These are phyloP conservation scores for Tetrapyrgos nigripes DNA, from an alignment of 1,284 basidiomycete genomes.

Conservation along the genomic window DNA sequence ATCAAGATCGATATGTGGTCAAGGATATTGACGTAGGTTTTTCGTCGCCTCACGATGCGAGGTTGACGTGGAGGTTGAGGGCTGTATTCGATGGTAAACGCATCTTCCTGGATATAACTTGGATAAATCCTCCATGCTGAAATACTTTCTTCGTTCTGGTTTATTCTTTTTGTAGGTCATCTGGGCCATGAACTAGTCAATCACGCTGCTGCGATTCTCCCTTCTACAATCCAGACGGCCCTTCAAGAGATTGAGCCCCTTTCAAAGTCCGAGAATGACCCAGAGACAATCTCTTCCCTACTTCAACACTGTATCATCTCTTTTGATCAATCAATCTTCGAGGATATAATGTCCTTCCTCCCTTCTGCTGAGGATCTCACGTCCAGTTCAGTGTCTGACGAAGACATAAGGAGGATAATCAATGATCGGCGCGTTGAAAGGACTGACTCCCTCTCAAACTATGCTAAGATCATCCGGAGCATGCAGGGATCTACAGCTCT, in stretches of 20 bases:
- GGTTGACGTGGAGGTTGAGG: slow-evolving; percentile 5
- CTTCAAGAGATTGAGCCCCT: not conserved
- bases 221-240: not conserved
- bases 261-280: slow-evolving; percentile 7
- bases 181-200: slow-evolving; percentile 18
- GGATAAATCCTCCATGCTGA: not conserved
- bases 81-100: slow-evolving; percentile 11
- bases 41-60: not conserved
- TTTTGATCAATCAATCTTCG: slow-evolving; percentile 44
- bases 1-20: slow-evolving; percentile 10
- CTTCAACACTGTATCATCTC: slow-evolving; percentile 39
- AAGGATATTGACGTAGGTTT: not conserved
- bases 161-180: slow-evolving; percentile 1
- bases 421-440: slow-evolving; percentile 26
- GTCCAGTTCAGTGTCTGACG: slow-evolving; percentile 36
- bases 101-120: not conserved
- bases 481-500: slow-evolving; percentile 45
- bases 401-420: slow-evolving; percentile 43
- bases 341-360: slow-evolving; percentile 35
- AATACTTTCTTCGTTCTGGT: not conserved
- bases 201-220: slow-evolving; percentile 11
- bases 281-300: slow-evolving; percentile 31
- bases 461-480: slow-evolving; percentile 35
- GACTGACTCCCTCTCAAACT: slow-evolving; percentile 27
- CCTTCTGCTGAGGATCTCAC: slow-evolving; percentile 30